phyloP scores from a whole-genome alignment of 2,329 filamentous ascomycete genomes.

The Apiospora aurea region DNA sequence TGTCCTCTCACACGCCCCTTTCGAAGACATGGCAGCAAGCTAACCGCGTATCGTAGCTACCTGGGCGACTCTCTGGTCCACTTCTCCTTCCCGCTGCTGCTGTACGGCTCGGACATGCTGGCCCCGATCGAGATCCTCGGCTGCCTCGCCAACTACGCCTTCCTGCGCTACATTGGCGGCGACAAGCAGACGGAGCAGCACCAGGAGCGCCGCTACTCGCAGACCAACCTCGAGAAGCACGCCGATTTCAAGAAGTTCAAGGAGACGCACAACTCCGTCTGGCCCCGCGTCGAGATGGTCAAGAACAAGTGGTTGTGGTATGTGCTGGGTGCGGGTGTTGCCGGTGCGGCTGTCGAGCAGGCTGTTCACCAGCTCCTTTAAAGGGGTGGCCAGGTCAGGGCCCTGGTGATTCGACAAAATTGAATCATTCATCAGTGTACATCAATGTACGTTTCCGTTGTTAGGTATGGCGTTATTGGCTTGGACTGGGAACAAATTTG shows the following conservation, averaged over 20 bases:
- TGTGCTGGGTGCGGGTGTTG: slow-evolving; percentile 56
- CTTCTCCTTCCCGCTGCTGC: slow-evolving; percentile 63
- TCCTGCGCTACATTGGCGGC: slow-evolving; percentile 63
- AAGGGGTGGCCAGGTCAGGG: not conserved
- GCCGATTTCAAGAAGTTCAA: slow-evolving; percentile 60
- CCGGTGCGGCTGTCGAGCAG: slow-evolving; percentile 56
- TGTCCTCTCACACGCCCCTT: not conserved
- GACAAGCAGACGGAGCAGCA: slow-evolving; percentile 61
- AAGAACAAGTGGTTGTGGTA: slow-evolving; percentile 64
- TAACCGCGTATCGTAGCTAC: slow-evolving; percentile 50
- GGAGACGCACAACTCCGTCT: slow-evolving; percentile 65
- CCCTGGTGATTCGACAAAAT: too few species aligned
- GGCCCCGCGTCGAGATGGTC: slow-evolving; percentile 58
- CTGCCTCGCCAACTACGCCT: slow-evolving; percentile 63
- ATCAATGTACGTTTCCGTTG: not conserved
- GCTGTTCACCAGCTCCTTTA: slow-evolving; percentile 26
- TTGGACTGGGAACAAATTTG: slow-evolving; percentile 9
- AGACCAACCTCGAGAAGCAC: slow-evolving; percentile 57
- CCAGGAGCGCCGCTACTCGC: slow-evolving; percentile 60
- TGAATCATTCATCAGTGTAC: not conserved
- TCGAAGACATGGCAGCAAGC: not conserved
- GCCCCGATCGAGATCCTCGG: slow-evolving; percentile 62
- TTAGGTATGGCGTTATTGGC: not conserved
- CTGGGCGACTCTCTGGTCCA: slow-evolving; percentile 67
- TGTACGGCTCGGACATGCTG: slow-evolving; percentile 62